Percentiles rank a stretch among this genome's conserved stretches.
Evolutionary conservation across 148 eudicot species (phyloP).

Genomic region (Arbutus unedo): DNA sequence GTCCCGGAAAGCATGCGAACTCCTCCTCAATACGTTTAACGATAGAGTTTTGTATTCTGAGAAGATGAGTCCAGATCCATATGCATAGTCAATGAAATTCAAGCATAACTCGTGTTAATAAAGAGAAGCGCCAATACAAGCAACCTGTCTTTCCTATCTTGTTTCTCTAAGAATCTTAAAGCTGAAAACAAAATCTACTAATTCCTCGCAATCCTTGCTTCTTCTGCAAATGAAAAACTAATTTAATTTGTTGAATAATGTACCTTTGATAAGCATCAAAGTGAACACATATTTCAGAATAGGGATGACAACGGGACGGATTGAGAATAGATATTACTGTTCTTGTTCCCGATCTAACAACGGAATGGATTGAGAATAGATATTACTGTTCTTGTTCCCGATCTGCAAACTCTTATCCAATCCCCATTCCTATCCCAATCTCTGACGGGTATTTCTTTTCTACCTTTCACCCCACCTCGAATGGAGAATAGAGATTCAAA

Average conservation of each 20-base stretch:
- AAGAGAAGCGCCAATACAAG: neutral
- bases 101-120: neutral
- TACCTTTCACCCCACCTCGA: too few species aligned
- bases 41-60: conserved; percentile 38
- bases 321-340: too few species aligned
- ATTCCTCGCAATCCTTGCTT: neutral
- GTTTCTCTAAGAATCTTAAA: neutral
- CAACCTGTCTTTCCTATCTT: neutral
- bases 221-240: neutral
- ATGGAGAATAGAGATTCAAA: too few species aligned
- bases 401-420: too few species aligned
- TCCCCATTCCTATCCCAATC: too few species aligned
- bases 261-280: neutral
- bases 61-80: conserved; percentile 41
- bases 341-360: too few species aligned
- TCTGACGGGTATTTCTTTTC: too few species aligned
- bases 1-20: conserved; percentile 67
- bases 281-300: neutral
- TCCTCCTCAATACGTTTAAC: conserved; percentile 51
- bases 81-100: conserved; percentile 17
- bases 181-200: neutral
- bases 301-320: too few species aligned
- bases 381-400: too few species aligned
- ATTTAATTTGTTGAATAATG: neutral
- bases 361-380: too few species aligned